Evolutionary conservation across 495 filamentous ascomycete genomes (phyloP).

Genomic region (Tuber melanosporum): DNA sequence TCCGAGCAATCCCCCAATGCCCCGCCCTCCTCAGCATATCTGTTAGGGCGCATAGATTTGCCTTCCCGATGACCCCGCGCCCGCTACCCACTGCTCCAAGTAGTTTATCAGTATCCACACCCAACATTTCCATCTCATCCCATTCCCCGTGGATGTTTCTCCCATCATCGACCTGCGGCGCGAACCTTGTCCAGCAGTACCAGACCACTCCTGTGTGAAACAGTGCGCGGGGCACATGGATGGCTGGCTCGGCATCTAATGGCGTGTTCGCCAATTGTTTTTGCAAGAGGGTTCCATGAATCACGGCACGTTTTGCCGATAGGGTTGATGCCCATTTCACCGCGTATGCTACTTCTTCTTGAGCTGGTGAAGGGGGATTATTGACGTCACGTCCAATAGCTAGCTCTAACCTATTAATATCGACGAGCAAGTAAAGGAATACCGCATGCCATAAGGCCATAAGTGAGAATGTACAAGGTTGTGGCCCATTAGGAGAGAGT

Average conservation of each 20-base stretch:
- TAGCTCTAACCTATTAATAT: conserved; percentile 27
- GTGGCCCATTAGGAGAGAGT: neutral
- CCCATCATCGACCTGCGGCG: neutral
- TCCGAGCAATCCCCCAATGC: conserved; percentile 14
- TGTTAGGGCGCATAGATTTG: conserved; percentile 4
- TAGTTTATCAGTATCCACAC: neutral
- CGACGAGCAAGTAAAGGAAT: conserved; percentile 25
- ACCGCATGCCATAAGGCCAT: conserved; percentile 26
- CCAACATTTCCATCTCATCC: conserved; percentile 1
- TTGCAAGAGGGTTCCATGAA: conserved; percentile 23
- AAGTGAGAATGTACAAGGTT: conserved; percentile 14
- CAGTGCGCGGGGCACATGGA: conserved; percentile 23
- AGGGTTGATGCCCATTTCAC: conserved; percentile 19
- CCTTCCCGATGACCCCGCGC: neutral
- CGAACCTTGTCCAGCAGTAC: conserved; percentile 18
- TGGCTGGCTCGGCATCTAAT: conserved; percentile 24
- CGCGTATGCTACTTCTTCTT: conserved; percentile 12
- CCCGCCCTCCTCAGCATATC: conserved; percentile 9
- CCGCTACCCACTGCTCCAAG: neutral
- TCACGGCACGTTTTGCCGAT: conserved; percentile 17
- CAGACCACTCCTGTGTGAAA: conserved; percentile 22
- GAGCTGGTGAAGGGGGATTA: neutral
- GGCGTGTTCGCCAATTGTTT: conserved; percentile 10
- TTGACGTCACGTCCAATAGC: conserved; percentile 29
- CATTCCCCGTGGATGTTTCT: neutral